A percentile compares a stretch with the other conserved stretches of the same genome.
Conservation (phyloP, 345 rosid species). For the Bretschneidera sinensis region DNA sequence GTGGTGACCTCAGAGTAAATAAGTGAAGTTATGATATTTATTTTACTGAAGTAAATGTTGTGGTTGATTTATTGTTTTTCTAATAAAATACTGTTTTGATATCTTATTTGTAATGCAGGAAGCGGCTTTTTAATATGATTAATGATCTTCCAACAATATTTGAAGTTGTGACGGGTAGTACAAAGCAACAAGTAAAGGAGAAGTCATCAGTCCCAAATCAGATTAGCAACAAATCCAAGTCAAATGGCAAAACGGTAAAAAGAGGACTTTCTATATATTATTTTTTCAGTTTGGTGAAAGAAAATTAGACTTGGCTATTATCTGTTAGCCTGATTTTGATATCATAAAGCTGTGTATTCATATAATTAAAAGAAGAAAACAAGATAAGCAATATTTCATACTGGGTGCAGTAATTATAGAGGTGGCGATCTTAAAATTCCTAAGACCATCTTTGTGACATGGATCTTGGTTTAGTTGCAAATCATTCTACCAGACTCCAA, state of each 20-base stretch:
- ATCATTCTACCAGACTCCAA: neutral
- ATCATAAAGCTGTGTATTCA: neutral
- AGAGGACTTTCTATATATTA: neutral
- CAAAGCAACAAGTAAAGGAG: constrained; percentile 47
- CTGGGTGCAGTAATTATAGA: neutral
- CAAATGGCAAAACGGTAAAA: constrained; percentile 35
- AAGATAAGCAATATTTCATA: neutral
- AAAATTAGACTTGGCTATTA: neutral
- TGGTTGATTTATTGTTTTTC: no score
- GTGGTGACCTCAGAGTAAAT: neutral
- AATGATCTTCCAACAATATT: constrained; percentile 63
- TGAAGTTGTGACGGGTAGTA: constrained; percentile 57
- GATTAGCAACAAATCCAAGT: constrained; percentile 49
- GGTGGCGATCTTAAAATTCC: neutral
- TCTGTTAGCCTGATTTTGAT: neutral
- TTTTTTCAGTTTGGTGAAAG: neutral
- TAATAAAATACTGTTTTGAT: neutral
- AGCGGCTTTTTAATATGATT: constrained; percentile 60
- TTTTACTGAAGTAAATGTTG: neutral
- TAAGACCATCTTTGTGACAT: neutral
- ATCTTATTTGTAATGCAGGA: constrained; percentile 38
- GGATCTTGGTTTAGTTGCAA: neutral
- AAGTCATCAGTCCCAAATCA: constrained; percentile 50
- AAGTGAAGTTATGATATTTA: no score
- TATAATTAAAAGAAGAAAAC: neutral